These are phyloP conservation scores for Naegleria gruberi DNA, from an alignment of 208 protist species.

Conservation along the genomic window DNA sequence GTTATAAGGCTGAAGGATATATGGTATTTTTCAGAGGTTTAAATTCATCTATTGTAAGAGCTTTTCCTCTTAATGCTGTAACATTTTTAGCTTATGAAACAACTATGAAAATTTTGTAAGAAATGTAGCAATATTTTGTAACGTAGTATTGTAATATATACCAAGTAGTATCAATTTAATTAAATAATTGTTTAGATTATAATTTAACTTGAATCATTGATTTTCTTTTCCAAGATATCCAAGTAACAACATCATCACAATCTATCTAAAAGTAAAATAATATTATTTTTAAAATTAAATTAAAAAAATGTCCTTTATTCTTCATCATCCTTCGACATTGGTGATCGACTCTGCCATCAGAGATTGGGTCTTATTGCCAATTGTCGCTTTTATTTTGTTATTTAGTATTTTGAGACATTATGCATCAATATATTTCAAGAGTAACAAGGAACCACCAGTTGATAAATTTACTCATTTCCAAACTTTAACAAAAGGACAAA, in stretches of 20 bases:
- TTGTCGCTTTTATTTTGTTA: conserved; percentile 81
- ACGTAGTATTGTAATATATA: too few relatives aligned
- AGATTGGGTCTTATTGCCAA: conserved; percentile 88
- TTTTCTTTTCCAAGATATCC: too few relatives aligned
- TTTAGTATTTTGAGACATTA: conserved; percentile 80
- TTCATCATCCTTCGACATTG: background rate
- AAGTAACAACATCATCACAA: too few relatives aligned
- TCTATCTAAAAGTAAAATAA: too few relatives aligned
- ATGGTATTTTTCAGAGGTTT: conserved; percentile 15
- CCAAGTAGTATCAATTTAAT: too few relatives aligned
- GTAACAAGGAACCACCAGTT: conserved; percentile 46
- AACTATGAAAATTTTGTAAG: background rate
- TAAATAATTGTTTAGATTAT: too few relatives aligned
- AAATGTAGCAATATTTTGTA: too few relatives aligned
- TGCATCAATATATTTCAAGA: conserved; percentile 52
- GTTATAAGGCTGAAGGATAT: background rate
- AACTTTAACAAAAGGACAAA: conserved; percentile 54
- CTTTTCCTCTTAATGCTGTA: conserved; percentile 16
- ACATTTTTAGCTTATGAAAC: conserved; percentile 28
- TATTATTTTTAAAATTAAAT: too few relatives aligned
- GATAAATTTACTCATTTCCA: conserved; percentile 56
- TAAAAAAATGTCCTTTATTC: background rate
- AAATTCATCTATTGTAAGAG: background rate
- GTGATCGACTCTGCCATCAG: conserved; percentile 77
- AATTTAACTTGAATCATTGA: too few relatives aligned